These are phyloP conservation scores for Hanseniaspora gamundiae DNA, from an alignment of 1,139 yeast species.

Conservation along the genomic window DNA sequence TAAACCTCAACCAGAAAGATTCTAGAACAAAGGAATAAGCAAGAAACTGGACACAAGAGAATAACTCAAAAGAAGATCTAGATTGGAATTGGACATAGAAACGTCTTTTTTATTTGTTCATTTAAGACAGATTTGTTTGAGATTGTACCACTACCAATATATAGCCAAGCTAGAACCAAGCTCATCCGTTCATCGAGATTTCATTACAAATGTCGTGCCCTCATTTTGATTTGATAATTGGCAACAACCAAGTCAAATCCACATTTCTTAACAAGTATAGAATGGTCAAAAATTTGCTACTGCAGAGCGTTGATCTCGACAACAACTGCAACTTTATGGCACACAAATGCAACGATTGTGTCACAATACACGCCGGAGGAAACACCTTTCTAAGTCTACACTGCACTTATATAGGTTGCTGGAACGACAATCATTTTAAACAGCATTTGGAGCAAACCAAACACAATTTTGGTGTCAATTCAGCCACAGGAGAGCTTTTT, in stretches of 20 bases:
- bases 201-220: background rate
- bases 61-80: no score
- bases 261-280: conserved; percentile 1
- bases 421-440: conserved; percentile 43
- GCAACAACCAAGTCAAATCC: background rate
- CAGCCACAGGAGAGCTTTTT: conserved; percentile 42
- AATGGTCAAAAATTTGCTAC: background rate
- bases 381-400: conserved; percentile 59
- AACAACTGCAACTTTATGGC: conserved; percentile 1
- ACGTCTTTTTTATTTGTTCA: no score
- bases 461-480: conserved; percentile 54
- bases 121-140: no score
- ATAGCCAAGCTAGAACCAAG: no score
- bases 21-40: no score
- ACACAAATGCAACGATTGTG: background rate
- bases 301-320: conserved; percentile 1
- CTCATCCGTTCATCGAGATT: no score
- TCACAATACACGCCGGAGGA: conserved; percentile 6
- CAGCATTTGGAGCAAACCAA: conserved; percentile 48
- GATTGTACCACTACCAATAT: no score
- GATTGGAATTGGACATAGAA: no score
- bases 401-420: conserved; percentile 76
- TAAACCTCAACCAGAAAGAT: no score
- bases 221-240: background rate
- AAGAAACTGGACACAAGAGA: no score